Evolutionary conservation across 805 yeast genomes (phyloP).

Genomic region (Yamadazyma phyllophila): DNA sequence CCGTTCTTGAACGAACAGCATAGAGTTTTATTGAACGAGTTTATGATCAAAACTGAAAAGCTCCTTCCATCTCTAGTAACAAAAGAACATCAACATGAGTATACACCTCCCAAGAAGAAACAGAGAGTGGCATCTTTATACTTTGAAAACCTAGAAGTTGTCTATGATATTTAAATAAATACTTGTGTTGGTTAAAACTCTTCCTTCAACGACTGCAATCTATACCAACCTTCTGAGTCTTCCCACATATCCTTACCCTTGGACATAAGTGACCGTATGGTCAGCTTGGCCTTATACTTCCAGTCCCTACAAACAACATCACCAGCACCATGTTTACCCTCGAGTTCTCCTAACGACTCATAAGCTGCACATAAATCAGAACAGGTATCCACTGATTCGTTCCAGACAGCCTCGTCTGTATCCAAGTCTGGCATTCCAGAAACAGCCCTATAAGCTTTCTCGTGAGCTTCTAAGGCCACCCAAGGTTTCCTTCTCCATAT

Average conservation of each 20-base stretch:
- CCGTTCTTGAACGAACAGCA: neutral
- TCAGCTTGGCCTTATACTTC: slow-evolving; percentile 77
- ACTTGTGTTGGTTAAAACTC: neutral
- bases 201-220: slow-evolving; percentile 50
- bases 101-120: neutral
- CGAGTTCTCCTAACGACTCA: slow-evolving; percentile 79
- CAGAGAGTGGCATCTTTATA: slow-evolving; percentile 22
- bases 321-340: slow-evolving; percentile 76
- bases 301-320: slow-evolving; percentile 89
- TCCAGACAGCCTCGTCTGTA: slow-evolving; percentile 63
- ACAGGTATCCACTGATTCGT: slow-evolving; percentile 76
- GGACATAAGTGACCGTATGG: slow-evolving; percentile 71
- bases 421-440: slow-evolving; percentile 63
- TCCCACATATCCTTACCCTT: slow-evolving; percentile 82
- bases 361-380: slow-evolving; percentile 80
- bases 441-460: slow-evolving; percentile 78
- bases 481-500: slow-evolving; percentile 86
- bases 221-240: slow-evolving; percentile 73
- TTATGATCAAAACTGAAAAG: neutral
- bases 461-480: slow-evolving; percentile 81
- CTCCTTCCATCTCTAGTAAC: slow-evolving; percentile 3
- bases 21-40: neutral
- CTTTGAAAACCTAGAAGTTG: slow-evolving; percentile 22
- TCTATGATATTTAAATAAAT: slow-evolving; percentile 17
- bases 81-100: neutral